Conservation (phyloP, 2,329 filamentous ascomycete genomes). For the Trichophyton benhamiae region DNA sequence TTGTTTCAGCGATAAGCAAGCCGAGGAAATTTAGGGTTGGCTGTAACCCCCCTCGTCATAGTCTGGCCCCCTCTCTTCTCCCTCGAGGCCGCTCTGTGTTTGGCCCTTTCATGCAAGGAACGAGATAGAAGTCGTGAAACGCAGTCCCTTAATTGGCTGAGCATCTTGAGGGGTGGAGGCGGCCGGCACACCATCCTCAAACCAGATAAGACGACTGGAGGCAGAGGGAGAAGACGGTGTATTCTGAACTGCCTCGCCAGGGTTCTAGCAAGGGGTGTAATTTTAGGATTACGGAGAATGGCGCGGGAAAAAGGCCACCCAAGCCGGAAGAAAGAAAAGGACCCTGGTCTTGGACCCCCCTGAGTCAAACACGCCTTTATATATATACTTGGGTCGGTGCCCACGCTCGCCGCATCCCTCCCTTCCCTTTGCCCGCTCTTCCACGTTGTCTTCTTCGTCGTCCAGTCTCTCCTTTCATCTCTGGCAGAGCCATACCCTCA, state of each 20-base stretch:
- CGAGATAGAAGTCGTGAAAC: neutral
- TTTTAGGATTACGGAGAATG: neutral
- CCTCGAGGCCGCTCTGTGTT: neutral
- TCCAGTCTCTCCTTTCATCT: neutral
- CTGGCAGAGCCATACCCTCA: constrained; percentile 10
- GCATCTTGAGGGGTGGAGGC: neutral
- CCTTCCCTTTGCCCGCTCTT: neutral
- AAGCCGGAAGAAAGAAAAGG: neutral
- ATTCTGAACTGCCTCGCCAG: neutral
- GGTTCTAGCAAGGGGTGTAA: neutral
- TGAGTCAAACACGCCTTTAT: neutral
- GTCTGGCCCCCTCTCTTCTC: neutral
- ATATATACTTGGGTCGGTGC: neutral
- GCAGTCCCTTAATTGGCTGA: neutral
- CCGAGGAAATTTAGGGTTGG: constrained; percentile 1
- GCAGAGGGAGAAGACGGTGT: neutral
- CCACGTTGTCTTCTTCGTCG: neutral
- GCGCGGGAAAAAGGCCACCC: neutral
- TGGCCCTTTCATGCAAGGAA: constrained; percentile 1
- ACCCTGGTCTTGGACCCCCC: neutral
- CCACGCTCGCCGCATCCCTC: neutral
- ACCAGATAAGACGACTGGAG: neutral
- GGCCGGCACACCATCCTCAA: neutral
- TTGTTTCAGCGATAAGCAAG: neutral
- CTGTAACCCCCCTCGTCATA: neutral